Base-by-base conservation (phyloP, 2,329 filamentous ascomycete species). In the Claviceps humidiphila region DNA sequence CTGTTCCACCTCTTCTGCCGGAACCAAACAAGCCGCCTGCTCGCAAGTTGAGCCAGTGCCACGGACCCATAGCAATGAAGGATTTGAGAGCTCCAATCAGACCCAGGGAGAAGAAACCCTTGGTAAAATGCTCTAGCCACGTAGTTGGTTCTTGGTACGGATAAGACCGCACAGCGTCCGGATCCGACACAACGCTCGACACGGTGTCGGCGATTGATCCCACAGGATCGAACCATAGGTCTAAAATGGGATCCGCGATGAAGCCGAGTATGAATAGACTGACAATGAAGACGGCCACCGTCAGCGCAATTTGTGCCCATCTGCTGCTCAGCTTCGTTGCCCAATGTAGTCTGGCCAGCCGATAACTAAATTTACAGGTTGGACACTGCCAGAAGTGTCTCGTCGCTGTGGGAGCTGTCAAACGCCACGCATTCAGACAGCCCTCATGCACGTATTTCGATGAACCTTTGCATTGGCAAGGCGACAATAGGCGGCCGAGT, bases 371-470 rank as follows among this genome's bases (percentile, higher is more conserved):
- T 38, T 81, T 76, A 68, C 91, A 97, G 0, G 89, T 95, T 20
- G 87, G 87, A 63, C 91, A 97, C 61, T 87, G 78, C 80, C 85
- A 95, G 64, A 83, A 94, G 60, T 90, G 89, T 53, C 86, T 78
- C 37, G 72, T 75, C 62, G 68, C 68, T 30, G 68, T 62, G 0
- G 87, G 85, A 63, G 89, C 81, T 44, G 87, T 78, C 56, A 84
- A 77, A 59, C 93, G 81, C 89, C 90, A 97, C 11, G 80, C 75
- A 61, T 86, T 81, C 48, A 98, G 74, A 63, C 93, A 98, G 34
- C 82, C 85, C 67, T 96, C 89, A 66, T 98, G 93, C 24, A 97
- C 89, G 68, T 95, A 96, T 70, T 87, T 87, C 60, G 91, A 87
- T 41, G 87, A 88, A 50, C 93, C 93, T 71, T 88, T 94, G 76